Evolutionary conservation across 2,329 filamentous ascomycete species (phyloP), one percentile per base, ranked within the genome.

Genomic region (Xylaria hypoxylon): DNA sequence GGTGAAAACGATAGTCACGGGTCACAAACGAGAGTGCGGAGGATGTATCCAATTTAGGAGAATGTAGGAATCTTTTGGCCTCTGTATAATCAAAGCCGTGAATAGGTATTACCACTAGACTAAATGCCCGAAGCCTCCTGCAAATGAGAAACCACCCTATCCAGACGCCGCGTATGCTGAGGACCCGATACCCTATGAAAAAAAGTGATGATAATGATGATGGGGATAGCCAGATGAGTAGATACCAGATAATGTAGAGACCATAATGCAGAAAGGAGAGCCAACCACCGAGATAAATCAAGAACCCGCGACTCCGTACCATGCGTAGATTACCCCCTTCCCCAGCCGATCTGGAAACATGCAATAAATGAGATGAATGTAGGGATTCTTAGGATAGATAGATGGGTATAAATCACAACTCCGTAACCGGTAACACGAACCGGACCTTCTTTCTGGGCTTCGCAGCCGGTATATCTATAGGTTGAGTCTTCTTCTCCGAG

Each of bases 401-500:
- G 33, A 42, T 42, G 17, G 8, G 35, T 52, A 8, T 42, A 40
- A 59, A 62, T 64, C 45, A 65, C 65, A 71, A 76, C 73, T 83
- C 80, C 77, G 76, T 75, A 15, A 76, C 78, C 31, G 85, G 85
- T 59, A 87, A 79, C 63, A 85, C 76, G 70, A 87, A 87, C 64
- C 86, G 80, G 61, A 88, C 86, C 79, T 76, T 86, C 84, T 87
- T 87, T 79, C 80, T 81, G 52, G 81, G 80, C 83, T 85, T 87
- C 68, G 79, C 79, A 77, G 79, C 75, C 80, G 78, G 77, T 72
- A 80, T 78, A 31, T 81, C 77, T 77, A 78, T 77, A 64, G 78
- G 76, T 70, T 75, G 67, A 71, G 73, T 76, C 72, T 74, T 75
- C 52, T 64, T 65, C 56, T 74, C 68, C 26, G 68, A 64, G 38